phyloP scores from a whole-genome alignment of 176 grass and related monocot genomes.

The Musa schizocarpa region DNA sequence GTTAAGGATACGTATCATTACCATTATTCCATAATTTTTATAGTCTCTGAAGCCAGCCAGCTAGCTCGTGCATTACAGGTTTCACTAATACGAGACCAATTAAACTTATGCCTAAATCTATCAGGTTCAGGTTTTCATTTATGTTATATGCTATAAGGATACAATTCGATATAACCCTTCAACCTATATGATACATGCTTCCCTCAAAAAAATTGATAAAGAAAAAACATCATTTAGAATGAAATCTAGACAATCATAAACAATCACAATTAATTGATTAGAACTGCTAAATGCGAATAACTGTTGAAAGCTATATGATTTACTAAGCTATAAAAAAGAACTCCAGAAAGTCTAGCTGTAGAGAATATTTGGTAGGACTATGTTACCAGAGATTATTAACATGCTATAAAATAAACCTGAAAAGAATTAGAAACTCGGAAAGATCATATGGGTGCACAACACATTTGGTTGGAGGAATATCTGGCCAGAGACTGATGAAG shows the following conservation, averaged over 20 bases:
- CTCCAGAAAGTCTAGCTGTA: not conserved
- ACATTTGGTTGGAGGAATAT: not conserved
- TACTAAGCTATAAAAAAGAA: not conserved
- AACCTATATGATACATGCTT: too few species aligned
- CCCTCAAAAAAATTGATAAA: too few species aligned
- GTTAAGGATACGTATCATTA: too few species aligned
- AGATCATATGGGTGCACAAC: not conserved
- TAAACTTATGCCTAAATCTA: too few species aligned
- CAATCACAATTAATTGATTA: not conserved
- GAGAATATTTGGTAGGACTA: not conserved
- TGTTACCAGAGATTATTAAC: not conserved
- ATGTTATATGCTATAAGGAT: too few species aligned
- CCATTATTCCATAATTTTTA: too few species aligned
- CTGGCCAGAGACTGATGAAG: not conserved
- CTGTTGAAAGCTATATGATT: not conserved
- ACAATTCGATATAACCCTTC: too few species aligned
- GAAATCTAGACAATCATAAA: not conserved
- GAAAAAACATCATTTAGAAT: too few species aligned
- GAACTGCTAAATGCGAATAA: not conserved
- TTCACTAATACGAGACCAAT: too few species aligned
- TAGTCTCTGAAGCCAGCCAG: too few species aligned
- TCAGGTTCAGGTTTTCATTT: too few species aligned
- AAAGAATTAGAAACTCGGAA: not conserved
- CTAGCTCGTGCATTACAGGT: too few species aligned
- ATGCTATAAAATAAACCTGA: not conserved